A percentile compares a stretch with the other conserved stretches of the same genome.
These are phyloP conservation scores for Lepidium africanum DNA, from an alignment of 345 rosid genomes.

Conservation along the genomic window DNA sequence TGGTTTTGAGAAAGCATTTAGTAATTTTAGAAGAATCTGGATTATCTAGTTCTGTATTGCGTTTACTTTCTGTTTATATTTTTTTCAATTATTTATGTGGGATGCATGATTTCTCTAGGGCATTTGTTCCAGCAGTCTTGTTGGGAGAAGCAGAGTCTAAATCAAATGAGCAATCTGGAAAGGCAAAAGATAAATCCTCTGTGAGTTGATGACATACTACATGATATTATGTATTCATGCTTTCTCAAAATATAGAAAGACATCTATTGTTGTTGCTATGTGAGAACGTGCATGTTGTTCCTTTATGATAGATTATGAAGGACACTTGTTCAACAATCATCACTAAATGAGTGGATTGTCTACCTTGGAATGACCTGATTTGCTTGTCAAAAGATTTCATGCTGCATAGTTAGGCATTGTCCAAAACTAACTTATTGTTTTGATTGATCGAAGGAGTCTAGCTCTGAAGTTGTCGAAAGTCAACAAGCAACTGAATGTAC, in stretches of 20 bases:
- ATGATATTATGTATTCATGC: not conserved
- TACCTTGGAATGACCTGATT: not conserved
- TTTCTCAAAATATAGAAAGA: conserved; percentile 11
- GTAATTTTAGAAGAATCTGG: not conserved
- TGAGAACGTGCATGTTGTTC: not conserved
- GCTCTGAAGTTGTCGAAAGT: conserved; percentile 58
- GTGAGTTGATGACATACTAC: conserved; percentile 39
- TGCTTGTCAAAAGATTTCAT: not conserved
- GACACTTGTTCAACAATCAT: not conserved
- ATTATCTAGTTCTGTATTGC: conserved; percentile 8
- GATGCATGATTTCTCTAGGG: conserved; percentile 44
- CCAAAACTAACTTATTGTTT: conserved; percentile 3
- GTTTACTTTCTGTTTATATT: not conserved
- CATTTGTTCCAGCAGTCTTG: conserved; percentile 97
- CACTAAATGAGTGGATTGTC: not conserved
- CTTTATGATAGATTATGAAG: not conserved
- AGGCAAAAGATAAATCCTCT: conserved; percentile 56
- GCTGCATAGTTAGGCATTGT: conserved; percentile 4
- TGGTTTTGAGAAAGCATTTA: not conserved
- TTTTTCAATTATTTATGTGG: not conserved
- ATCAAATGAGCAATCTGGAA: conserved; percentile 64
- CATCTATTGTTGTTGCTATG: not conserved
- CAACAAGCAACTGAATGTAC: conserved; percentile 43
- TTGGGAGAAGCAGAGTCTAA: conserved; percentile 87
- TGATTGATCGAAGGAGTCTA: conserved; percentile 45